phyloP scores from a whole-genome alignment of 2,329 filamentous ascomycete genomes.

The Penicillium sp. region DNA sequence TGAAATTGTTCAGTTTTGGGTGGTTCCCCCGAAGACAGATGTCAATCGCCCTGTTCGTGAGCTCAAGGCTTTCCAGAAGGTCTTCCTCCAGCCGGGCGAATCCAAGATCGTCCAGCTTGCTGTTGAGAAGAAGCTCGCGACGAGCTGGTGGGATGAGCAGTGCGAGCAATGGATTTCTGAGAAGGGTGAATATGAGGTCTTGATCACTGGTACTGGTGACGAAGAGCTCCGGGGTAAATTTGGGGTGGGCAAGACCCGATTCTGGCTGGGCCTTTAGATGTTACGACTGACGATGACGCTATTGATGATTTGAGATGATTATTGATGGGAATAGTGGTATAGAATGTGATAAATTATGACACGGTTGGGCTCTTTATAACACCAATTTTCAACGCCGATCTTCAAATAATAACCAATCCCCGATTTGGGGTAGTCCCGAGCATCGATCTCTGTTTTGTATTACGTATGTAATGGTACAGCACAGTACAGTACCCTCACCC shows the following conservation, averaged over 20 bases:
- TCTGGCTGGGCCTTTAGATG: constrained; percentile 64
- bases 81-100: constrained; percentile 61
- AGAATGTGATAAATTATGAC: background rate
- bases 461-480: background rate
- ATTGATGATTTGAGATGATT: background rate
- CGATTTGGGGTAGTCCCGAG: background rate
- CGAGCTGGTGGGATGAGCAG: constrained; percentile 70
- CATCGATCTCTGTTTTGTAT: background rate
- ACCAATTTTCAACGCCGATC: background rate
- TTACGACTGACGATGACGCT: background rate
- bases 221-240: constrained; percentile 56
- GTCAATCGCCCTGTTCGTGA: constrained; percentile 61
- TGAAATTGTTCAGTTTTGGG: constrained; percentile 58
- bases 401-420: background rate
- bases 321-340: background rate
- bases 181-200: constrained; percentile 63
- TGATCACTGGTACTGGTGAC: constrained; percentile 58
- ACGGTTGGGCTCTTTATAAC: background rate
- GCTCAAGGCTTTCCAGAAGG: constrained; percentile 66
- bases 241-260: constrained; percentile 60
- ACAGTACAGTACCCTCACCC: background rate
- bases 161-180: constrained; percentile 65
- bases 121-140: constrained; percentile 62
- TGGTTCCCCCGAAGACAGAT: constrained; percentile 47
- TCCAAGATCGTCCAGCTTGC: constrained; percentile 57